Percentiles rank a stretch among this genome's conserved stretches.
Conservation (phyloP, 192 early-diverging fungal species). For the Backusella psychrophila region DNA sequence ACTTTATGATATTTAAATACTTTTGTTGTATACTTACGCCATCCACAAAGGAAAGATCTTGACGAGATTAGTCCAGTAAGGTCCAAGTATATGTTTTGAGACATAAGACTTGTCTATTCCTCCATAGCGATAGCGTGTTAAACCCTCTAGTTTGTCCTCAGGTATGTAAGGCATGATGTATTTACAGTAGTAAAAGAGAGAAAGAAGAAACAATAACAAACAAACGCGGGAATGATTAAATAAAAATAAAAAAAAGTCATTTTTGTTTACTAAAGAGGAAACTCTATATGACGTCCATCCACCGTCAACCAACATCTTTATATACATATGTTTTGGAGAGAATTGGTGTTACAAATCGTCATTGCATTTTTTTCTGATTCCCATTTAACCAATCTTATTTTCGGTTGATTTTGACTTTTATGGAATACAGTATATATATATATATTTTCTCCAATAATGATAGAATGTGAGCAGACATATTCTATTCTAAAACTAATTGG, state of each 20-base stretch:
- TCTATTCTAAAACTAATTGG: too few species aligned
- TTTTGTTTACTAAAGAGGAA: background rate
- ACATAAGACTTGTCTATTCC: constrained; percentile 82
- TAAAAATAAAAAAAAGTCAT: background rate
- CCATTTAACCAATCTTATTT: background rate
- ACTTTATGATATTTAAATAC: background rate
- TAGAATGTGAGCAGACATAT: too few species aligned
- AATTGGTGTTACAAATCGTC: background rate
- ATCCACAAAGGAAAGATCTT: constrained; percentile 90
- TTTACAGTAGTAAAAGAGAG: background rate
- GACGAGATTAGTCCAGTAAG: constrained; percentile 90
- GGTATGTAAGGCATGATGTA: constrained; percentile 56
- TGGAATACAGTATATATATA: too few species aligned
- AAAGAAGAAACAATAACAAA: background rate
- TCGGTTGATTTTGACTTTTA: background rate
- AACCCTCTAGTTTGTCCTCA: constrained; percentile 63
- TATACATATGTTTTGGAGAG: background rate
- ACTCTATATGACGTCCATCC: background rate
- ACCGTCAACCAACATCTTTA: background rate
- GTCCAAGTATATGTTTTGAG: constrained; percentile 76
- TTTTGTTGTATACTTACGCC: constrained; percentile 65
- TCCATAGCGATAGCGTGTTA: constrained; percentile 77
- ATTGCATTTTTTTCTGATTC: background rate
- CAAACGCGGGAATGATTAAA: background rate
- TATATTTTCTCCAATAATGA: background rate